Evolutionary conservation across 768 basidiomycete genomes (phyloP).

Genomic region (Steccherinum ochraceum): DNA sequence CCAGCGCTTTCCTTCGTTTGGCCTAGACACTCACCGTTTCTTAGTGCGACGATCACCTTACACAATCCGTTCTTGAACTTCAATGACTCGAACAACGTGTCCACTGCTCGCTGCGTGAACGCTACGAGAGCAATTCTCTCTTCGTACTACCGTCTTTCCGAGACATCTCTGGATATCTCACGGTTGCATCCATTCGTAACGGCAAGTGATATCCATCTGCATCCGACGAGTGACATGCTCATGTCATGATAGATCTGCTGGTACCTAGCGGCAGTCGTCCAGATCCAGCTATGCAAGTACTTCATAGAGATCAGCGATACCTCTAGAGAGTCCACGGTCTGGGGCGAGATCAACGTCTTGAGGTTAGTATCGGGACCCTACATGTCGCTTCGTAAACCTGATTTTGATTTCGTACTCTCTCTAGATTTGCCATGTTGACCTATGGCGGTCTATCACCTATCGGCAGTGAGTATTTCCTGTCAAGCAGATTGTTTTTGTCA

Average conservation of each 20-base stretch:
- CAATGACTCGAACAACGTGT: conserved; percentile 53
- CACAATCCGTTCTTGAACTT: conserved; percentile 83
- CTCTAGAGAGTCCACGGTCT: conserved; percentile 67
- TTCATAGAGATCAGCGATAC: conserved; percentile 78
- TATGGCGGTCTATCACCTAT: conserved; percentile 79
- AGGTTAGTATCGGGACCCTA: conserved; percentile 38
- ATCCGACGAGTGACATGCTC: no score
- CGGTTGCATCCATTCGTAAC: conserved; percentile 78
- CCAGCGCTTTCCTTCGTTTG: conserved; percentile 11
- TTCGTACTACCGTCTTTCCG: conserved; percentile 73
- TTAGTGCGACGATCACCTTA: conserved; percentile 80
- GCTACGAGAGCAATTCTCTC: conserved; percentile 69
- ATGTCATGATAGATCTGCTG: conserved; percentile 75
- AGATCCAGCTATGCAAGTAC: conserved; percentile 81
- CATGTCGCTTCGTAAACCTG: background rate
- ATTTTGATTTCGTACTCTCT: background rate
- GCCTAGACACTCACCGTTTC: background rate
- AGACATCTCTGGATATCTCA: conserved; percentile 76
- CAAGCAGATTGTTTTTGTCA: background rate
- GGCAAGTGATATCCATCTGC: conserved; percentile 48
- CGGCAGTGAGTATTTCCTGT: conserved; percentile 50
- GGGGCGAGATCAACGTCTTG: conserved; percentile 84
- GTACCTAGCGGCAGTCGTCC: conserved; percentile 85
- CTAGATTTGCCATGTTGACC: conserved; percentile 76
- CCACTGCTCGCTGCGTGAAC: conserved; percentile 67